Conservation (phyloP, 2,329 filamentous ascomycete species). For the Cercospora citrullina region DNA sequence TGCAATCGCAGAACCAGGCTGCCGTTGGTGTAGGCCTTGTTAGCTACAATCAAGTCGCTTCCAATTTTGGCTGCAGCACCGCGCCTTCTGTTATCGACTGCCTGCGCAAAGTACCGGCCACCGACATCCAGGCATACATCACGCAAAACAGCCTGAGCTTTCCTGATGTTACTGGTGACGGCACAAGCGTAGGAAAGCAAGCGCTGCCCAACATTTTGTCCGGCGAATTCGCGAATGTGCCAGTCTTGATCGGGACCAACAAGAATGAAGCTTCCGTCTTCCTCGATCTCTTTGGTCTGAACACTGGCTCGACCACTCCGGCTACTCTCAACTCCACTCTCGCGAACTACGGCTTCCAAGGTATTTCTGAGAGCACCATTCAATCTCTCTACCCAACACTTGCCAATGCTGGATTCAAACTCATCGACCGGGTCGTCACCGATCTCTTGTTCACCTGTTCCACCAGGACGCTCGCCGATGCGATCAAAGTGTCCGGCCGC, state of each 20-base stretch:
- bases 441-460: slow-evolving; percentile 34
- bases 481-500: slow-evolving; percentile 18
- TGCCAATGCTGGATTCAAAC: not conserved
- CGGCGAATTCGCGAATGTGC: slow-evolving; percentile 26
- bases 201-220: slow-evolving; percentile 16
- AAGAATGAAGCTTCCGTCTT: slow-evolving; percentile 34
- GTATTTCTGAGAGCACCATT: not conserved
- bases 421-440: slow-evolving; percentile 12
- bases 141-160: slow-evolving; percentile 27
- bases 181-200: slow-evolving; percentile 19
- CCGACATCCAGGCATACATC: slow-evolving; percentile 19
- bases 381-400: not conserved
- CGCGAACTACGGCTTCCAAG: slow-evolving; percentile 18
- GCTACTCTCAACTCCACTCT: slow-evolving; percentile 20
- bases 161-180: slow-evolving; percentile 18
- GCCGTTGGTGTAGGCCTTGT: slow-evolving; percentile 11
- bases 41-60: slow-evolving; percentile 20
- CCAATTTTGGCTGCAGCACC: slow-evolving; percentile 21
- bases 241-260: slow-evolving; percentile 32
- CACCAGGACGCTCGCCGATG: slow-evolving; percentile 20
- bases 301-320: slow-evolving; percentile 11
- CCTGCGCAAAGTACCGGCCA: slow-evolving; percentile 18
- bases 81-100: slow-evolving; percentile 13
- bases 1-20: slow-evolving; percentile 20
- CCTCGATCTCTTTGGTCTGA: slow-evolving; percentile 26